phyloP scores from a whole-genome alignment of 495 filamentous ascomycete species.

The Penicillium cosmopolitanum region DNA sequence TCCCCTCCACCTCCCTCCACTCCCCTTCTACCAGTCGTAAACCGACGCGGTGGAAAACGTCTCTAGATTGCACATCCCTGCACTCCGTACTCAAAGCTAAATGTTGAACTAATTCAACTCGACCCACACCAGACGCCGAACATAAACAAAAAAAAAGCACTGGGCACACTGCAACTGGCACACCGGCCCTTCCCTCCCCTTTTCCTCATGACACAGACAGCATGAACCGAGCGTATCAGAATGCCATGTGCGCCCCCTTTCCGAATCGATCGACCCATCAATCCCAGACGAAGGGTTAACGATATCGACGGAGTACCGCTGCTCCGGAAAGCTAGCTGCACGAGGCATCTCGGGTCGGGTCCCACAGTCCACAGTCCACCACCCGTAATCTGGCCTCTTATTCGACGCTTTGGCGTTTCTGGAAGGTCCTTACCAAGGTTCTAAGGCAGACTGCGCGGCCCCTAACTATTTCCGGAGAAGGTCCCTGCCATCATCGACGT shows the following conservation, averaged over 20 bases:
- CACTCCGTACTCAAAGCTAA: conserved; percentile 1
- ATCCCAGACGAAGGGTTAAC: neutral
- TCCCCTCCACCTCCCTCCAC: neutral
- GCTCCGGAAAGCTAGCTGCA: conserved; percentile 8
- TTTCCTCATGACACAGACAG: conserved; percentile 12
- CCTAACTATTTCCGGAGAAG: neutral
- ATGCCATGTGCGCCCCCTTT: conserved; percentile 4
- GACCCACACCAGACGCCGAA: conserved; percentile 26
- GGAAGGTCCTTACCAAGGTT: conserved; percentile 23
- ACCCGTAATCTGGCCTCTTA: conserved; percentile 13
- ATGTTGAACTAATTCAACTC: conserved; percentile 2
- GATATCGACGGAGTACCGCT: neutral
- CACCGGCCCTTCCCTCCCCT: neutral
- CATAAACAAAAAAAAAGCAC: conserved; percentile 6
- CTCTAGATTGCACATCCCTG: neutral
- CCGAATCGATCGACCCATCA: conserved; percentile 9
- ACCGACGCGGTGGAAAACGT: neutral
- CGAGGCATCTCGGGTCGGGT: conserved; percentile 23
- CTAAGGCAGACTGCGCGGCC: conserved; percentile 19
- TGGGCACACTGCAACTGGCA: neutral
- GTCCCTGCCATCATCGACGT: neutral
- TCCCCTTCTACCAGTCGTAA: neutral
- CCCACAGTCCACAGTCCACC: conserved; percentile 20
- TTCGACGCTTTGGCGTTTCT: conserved; percentile 25
- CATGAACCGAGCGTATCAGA: conserved; percentile 15